Base-by-base conservation (phyloP, 768 basidiomycete genomes). In the Termitomyces heimii region DNA sequence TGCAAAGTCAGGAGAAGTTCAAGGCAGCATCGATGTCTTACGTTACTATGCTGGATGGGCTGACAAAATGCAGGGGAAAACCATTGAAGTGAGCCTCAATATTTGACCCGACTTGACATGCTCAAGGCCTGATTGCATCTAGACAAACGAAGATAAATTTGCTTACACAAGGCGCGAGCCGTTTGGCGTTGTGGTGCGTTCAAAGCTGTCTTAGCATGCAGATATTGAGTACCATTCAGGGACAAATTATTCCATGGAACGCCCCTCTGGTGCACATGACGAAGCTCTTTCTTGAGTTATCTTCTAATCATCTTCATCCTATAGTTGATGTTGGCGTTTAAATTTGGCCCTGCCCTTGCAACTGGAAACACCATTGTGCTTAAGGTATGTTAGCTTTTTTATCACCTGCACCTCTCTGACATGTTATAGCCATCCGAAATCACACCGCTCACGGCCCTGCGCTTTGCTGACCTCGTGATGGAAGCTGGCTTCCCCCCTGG, bases 21-120 rank as follows among this genome's bases (percentile, higher is more conserved):
- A 65, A 2, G 70, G 71, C 54, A 69, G 78, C 3, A 76, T 83
- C 55, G 75, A 67, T 32, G 73, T 75, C 47, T 68, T 92, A 58
- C 75, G 82, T 35, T 94, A 93, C 73, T 94, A 87, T 65, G 89
- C 84, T 47, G 93, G 92, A 29, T 89, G 88, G 84, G 88, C 91
- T 29, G 92, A 93, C 75, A 94, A 94, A 74, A 70, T 86, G 54
- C 73, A 77, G 3, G 89, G 88, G 12, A 82, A 88, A 68, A 82
- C 82, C 9, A 82, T 90, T 66, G 88, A 92, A 63, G 68, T 69
- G 26, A 20, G 8, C 8, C 39, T 40, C 7, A 37, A 29, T 16
- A 5, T 24, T 2, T 10, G 20, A 35, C 24, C 7, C 4, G 16
- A n/a, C 20, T 26, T 37, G 6, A 4, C 13, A 22, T 18, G 5